Base-by-base conservation (phyloP, 2,329 filamentous ascomycete genomes). In the Cryphonectria nitschkei region DNA sequence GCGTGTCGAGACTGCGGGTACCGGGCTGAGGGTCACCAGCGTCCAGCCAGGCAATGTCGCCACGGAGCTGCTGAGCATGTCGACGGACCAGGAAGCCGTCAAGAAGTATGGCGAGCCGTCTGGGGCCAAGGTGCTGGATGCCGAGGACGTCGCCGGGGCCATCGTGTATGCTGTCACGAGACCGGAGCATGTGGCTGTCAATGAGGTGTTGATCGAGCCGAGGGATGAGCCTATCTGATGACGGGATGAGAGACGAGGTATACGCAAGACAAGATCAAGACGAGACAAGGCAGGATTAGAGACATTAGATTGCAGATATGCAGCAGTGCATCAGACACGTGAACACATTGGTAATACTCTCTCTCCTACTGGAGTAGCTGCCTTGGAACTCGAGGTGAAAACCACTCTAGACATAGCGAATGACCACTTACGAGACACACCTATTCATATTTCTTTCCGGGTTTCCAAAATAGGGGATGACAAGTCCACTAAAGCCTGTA, bases 171-270 rank as follows among this genome's bases (percentile, higher is more conserved):
- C 93, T 0, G 82, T 95, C 26, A 87, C 87, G 72, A 92, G 94
- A 83, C 92, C 92, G 0, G 84, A 87, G 68, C 90, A 95, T 81
- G 92, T 95, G 60, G 88, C 91, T 56, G 90, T 95, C 1, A 95
- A 95, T 74, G 93, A 95, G 82, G 86, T 95, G 4, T 79, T 95
- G 78, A 92, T 95, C 78, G 92, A 94, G 83, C 92, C 92, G 19
- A 83, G 92, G 62, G 92, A 93, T 75, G 92, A 93, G 82, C 92
- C 92, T 14, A 92, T 93, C 73, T 93, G 75, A 77, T 34, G 22
- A 32, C 43, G 16, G 26, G 37, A 6, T n/a, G 41, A 8, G 32
- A 39, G 46, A 56, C 41, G 60, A 52, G n/a, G 29, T 39, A 34
- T n/a, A 37, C 22, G 39, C 46, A 11, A 11, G 34, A 34, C 37